Evolutionary conservation across 768 basidiomycete genomes (phyloP).

Genomic region (Boletus rubescentipes): DNA sequence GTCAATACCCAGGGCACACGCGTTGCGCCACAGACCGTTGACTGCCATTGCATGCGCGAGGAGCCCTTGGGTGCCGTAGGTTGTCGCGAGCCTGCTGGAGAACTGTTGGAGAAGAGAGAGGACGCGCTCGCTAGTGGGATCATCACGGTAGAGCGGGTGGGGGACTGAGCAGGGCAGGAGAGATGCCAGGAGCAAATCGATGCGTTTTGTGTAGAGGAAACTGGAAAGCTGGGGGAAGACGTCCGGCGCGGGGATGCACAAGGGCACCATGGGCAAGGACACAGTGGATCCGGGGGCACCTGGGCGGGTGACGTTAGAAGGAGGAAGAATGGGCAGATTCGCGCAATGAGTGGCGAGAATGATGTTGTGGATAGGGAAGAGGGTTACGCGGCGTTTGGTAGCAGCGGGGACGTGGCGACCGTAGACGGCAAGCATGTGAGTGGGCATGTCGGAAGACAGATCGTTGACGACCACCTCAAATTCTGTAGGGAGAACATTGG

Average conservation of each 20-base stretch:
- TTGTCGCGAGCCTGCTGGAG: slow-evolving; percentile 15
- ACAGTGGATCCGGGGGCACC: slow-evolving; percentile 19
- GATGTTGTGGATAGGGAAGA: slow-evolving; percentile 39
- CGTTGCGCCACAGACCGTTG: slow-evolving; percentile 54
- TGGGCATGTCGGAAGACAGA: slow-evolving; percentile 33
- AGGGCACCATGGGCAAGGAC: slow-evolving; percentile 60
- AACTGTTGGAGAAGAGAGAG: slow-evolving; percentile 14
- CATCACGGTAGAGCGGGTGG: slow-evolving; percentile 21
- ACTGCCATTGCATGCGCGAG: slow-evolving; percentile 36
- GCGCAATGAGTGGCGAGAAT: slow-evolving; percentile 33
- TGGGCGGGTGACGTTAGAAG: slow-evolving; percentile 13
- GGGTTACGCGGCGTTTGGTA: slow-evolving; percentile 31
- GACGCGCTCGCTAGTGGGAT: slow-evolving; percentile 21
- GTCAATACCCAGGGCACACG: slow-evolving; percentile 47
- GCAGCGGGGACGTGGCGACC: slow-evolving; percentile 21
- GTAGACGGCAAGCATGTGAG: slow-evolving; percentile 33
- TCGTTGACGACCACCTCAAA: slow-evolving; percentile 27
- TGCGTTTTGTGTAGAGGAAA: slow-evolving; percentile 69
- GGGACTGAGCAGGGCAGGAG: slow-evolving; percentile 53
- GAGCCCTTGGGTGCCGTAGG: slow-evolving; percentile 26
- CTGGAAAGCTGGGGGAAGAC: slow-evolving; percentile 64
- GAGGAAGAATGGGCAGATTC: slow-evolving; percentile 26
- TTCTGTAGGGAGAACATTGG: slow-evolving; percentile 30
- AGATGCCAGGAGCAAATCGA: slow-evolving; percentile 53
- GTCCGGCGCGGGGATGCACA: slow-evolving; percentile 68